A percentile compares a stretch with the other conserved stretches of the same genome.
Evolutionary conservation across 1,284 basidiomycete species (phyloP).

Genomic region (Ganoderma multipileum): DNA sequence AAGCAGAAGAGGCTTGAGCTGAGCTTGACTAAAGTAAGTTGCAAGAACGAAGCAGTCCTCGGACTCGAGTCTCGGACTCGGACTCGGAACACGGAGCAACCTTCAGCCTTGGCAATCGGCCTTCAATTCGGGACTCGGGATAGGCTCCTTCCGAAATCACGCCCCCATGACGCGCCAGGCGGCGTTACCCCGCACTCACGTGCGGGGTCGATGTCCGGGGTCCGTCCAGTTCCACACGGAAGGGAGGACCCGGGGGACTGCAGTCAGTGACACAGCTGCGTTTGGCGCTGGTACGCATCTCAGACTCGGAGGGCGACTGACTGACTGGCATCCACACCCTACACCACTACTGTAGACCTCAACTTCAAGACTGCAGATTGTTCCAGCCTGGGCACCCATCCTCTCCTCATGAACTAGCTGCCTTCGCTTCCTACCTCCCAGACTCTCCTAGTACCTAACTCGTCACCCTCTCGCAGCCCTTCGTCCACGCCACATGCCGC

Average conservation of each 20-base stretch:
- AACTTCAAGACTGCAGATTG: not conserved
- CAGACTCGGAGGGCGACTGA: no score
- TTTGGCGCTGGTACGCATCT: no score
- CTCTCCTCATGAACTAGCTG: not conserved
- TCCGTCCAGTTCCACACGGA: no score
- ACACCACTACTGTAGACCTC: no score
- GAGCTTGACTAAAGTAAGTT: no score
- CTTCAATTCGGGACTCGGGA: not conserved
- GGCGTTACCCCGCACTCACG: no score
- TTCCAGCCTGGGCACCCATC: not conserved
- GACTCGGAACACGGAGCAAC: no score
- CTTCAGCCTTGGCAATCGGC: no score
- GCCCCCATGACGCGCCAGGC: not conserved
- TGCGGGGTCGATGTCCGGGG: not conserved
- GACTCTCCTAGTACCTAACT: not conserved
- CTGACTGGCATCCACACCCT: no score
- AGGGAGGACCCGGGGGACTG: not conserved
- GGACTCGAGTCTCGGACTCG: no score
- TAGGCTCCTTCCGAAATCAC: not conserved
- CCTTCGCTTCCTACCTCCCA: not conserved
- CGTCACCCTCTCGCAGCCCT: not conserved
- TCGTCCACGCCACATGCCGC: slow-evolving; percentile 8
- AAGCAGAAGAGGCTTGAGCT: no score
- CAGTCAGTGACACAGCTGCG: not conserved
- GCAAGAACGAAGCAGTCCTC: no score